phyloP scores from a whole-genome alignment of 805 yeast genomes.

The Spathaspora hagerdaliae region DNA sequence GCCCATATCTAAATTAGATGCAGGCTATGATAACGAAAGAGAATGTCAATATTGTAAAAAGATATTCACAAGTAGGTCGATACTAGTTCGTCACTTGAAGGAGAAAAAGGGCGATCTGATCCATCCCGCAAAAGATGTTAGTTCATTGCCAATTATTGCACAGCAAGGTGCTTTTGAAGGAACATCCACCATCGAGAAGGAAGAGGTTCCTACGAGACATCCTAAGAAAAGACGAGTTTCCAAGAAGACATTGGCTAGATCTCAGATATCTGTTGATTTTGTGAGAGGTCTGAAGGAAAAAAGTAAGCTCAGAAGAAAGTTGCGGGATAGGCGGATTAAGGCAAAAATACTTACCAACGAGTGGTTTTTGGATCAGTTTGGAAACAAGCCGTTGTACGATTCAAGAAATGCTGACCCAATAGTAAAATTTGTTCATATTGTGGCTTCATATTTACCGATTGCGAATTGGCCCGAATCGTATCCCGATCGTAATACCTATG shows the following conservation, averaged over 20 bases:
- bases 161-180: background rate
- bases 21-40: conserved; percentile 14
- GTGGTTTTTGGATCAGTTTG: conserved; percentile 12
- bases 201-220: background rate
- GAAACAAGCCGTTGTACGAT: conserved; percentile 4
- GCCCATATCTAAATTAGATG: background rate
- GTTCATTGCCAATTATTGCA: conserved; percentile 30
- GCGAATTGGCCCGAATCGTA: conserved; percentile 8
- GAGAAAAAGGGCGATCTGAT: conserved; percentile 46
- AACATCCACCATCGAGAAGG: background rate
- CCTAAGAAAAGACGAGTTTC: conserved; percentile 38
- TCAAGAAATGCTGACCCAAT: background rate
- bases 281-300: conserved; percentile 27
- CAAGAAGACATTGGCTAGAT: conserved; percentile 39
- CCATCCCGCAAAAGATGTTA: conserved; percentile 51
- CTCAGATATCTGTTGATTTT: conserved; percentile 6
- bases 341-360: conserved; percentile 23
- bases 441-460: conserved; percentile 9
- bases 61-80: conserved; percentile 54
- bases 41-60: conserved; percentile 51
- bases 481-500: conserved; percentile 8
- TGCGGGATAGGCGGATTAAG: conserved; percentile 38
- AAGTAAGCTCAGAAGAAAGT: conserved; percentile 41
- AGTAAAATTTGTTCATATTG: conserved; percentile 7
- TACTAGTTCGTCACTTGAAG: conserved; percentile 59